Base-by-base conservation (phyloP, 2,329 filamentous ascomycete species). In the Fusarium setosum region DNA sequence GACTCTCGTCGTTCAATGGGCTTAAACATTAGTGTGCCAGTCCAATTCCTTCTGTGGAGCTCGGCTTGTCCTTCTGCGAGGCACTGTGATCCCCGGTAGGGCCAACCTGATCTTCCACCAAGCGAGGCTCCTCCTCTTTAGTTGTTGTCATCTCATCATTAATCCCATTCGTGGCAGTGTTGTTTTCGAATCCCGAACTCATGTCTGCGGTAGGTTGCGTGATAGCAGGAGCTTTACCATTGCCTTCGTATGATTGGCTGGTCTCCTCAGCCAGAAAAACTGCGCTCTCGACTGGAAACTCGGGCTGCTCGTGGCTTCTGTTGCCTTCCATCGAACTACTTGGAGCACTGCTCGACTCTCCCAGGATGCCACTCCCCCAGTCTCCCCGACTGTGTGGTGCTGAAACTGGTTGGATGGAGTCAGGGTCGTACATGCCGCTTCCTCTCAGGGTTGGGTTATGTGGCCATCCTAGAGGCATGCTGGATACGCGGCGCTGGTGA, bases 381-480 rank as follows among this genome's bases (percentile, higher is more conserved):
- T 71, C 63, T 6, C 49, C 47, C 41, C 69, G 65, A 17, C 61
- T 63, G 13, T 65, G 47, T 11, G 52, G 59, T n/a, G 49, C 59
- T 34, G 65, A 63, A 5, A 23, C 47, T 4, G 65, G 49, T n/a
- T 69, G 49, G 6, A 67, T 61, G 7, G 57, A 59, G 12, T 72
- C 64, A 5, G 62, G 54, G 47, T 71, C 63, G 40, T 58, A 55
- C 20, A 63, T 21, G 17, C 50, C 32, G 48, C 72, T 75, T 38
- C 51, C 62, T 45, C 75, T 68, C 29, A 76, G 51, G 2, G 72
- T 68, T 15, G 70, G 69, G 20, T 77, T 77, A 31, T 75, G 71
- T 17, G 76, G 75, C 78, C 78, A 80, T 17, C 78, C 78, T 8
- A 74, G 63, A 2, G 78, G 77, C 78, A 79, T 79, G 29, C 69